phyloP scores from a whole-genome alignment of 1,284 basidiomycete genomes.

The Moesziomyces parantarcticus region DNA sequence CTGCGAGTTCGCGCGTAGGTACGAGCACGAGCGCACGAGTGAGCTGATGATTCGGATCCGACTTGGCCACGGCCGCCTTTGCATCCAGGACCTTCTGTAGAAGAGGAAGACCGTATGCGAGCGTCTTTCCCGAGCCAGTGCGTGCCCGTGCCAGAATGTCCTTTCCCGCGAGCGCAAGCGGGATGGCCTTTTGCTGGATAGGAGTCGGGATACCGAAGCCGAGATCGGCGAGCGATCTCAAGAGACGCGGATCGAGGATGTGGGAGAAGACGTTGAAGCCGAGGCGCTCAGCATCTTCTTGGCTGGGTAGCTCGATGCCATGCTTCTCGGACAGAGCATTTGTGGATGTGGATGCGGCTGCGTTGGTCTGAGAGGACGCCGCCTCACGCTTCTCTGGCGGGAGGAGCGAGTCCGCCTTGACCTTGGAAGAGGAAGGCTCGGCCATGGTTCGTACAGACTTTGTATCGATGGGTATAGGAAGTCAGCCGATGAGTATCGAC shows the following conservation, averaged over 20 bases:
- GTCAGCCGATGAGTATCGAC: no score
- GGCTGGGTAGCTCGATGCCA: conserved; percentile 38
- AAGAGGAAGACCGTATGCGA: conserved; percentile 91
- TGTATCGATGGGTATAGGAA: no score
- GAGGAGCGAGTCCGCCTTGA: conserved; percentile 41
- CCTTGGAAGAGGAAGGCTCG: conserved; percentile 37
- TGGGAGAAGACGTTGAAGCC: conserved; percentile 72
- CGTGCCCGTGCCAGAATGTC: conserved; percentile 93
- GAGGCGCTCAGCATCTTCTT: conserved; percentile 39
- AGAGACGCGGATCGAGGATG: conserved; percentile 79
- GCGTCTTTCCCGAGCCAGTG: conserved; percentile 97
- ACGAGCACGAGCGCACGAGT: conserved; percentile 89
- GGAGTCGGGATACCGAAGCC: conserved; percentile 84
- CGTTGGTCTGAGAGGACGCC: conserved; percentile 1
- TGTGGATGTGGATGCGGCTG: conserved; percentile 8
- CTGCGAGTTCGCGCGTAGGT: conserved; percentile 90
- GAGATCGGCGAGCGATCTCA: conserved; percentile 80
- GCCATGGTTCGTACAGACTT: conserved; percentile 15
- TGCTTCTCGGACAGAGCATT: conserved; percentile 19
- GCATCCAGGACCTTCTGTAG: conserved; percentile 86
- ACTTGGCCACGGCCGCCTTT: conserved; percentile 72
- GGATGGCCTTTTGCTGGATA: conserved; percentile 81
- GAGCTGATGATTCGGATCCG: conserved; percentile 71
- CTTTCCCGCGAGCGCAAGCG: conserved; percentile 85
- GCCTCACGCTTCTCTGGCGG: conserved; percentile 9